Base-by-base conservation (phyloP, 1,139 yeast species). In the Geotrichum europaeum region DNA sequence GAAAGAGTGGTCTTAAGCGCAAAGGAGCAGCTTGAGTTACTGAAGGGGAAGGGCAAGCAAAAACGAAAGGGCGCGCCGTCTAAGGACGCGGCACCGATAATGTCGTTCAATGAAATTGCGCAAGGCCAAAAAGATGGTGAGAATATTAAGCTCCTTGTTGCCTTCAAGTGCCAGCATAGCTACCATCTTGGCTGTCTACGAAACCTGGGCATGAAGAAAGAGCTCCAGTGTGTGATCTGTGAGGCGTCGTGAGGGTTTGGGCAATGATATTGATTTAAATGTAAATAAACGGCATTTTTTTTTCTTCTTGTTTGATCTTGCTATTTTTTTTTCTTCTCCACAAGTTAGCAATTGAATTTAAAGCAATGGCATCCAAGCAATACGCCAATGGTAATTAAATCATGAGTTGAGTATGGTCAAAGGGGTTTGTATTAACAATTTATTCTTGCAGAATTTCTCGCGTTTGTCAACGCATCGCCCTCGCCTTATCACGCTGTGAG, bases 401-500 rank as follows among this genome's bases (percentile, higher is more conserved):
- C 22, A 15, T 4, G n/a, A 40, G 25, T 49, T 4, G 36, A 7
- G 15, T 24, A 25, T n/a, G 24, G 9, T 15, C 25, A n/a, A n/a
- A 24, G 25, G n/a, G 15, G 2, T 45, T 20, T 51, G 20, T 20
- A 6, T 20, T 50, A 25, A 50, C 25, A n/a, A n/a, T 32, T 18
- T 6, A 30, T 53, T 50, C 20, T 40, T 24, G 25, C 30, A 57
- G 89, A 85, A 61, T 89, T 92, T 70, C 78, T 92, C 60, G 81
- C 84, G 62, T 94, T 87, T 71, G 87, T 94, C 67, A 90, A 91
- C 74, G 81, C 81, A 3, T 87, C 96, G 0, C 98, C 97, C 34
- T 87, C 98, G 0, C 98, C 99, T 0, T 94, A 91, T 73, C 99
- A 94, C 74, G 97, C 94, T 1, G 96, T 92, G 3, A 81, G 83